A percentile compares a stretch with the other conserved stretches of the same genome.
Conservation (phyloP, 78 protist species). For the Creolimax fragrantissima region DNA sequence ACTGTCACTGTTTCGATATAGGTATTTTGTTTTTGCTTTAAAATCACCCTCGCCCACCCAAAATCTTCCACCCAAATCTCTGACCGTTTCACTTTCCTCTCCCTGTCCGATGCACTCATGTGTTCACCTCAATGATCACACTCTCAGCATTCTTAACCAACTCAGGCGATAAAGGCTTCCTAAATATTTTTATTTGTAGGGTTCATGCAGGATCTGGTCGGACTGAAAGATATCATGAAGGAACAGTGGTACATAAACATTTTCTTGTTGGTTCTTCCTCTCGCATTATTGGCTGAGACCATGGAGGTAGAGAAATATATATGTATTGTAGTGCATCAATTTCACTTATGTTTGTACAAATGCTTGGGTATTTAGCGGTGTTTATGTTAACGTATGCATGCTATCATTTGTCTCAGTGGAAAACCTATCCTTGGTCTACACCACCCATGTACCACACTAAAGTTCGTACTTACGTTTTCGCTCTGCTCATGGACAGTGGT, state of each 20-base stretch:
- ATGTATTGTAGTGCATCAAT: background rate
- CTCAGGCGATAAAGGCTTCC: background rate
- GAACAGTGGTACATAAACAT: slow-evolving; percentile 13
- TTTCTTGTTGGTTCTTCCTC: background rate
- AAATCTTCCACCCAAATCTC: background rate
- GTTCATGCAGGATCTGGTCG: background rate
- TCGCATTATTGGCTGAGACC: background rate
- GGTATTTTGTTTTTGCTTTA: background rate
- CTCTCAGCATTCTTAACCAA: background rate
- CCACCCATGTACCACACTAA: no score
- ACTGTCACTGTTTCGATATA: background rate
- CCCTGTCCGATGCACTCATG: background rate
- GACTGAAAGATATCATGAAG: background rate
- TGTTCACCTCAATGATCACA: background rate
- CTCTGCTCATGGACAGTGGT: background rate
- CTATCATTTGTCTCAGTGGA: no score
- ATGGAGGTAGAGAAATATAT: no score
- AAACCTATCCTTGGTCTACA: no score
- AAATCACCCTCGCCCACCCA: background rate
- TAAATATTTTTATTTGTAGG: background rate
- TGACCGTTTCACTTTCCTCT: background rate
- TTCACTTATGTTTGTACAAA: no score
- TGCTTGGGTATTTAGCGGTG: no score
- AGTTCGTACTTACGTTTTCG: no score
- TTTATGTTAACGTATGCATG: background rate